A percentile compares a stretch with the other conserved stretches of the same genome.
These are phyloP conservation scores for Metarhizium humberi DNA, from an alignment of 2,329 filamentous ascomycete species.

Conservation along the genomic window DNA sequence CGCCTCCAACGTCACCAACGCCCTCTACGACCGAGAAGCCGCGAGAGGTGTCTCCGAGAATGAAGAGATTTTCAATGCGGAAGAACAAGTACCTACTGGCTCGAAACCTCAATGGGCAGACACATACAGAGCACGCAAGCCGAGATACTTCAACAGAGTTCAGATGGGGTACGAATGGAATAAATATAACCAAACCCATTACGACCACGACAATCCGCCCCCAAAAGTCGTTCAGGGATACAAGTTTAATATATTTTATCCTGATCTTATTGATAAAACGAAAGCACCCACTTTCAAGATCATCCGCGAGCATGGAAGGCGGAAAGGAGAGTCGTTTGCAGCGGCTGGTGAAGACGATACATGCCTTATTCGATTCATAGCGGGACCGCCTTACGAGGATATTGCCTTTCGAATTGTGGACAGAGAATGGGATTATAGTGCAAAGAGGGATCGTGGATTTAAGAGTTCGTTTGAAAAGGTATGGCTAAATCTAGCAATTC, in stretches of 20 bases:
- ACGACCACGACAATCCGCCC: conserved; percentile 95
- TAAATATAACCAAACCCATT: conserved; percentile 99
- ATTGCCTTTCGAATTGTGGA: conserved; percentile 96
- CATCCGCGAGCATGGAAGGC: conserved; percentile 82
- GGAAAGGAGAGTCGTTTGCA: conserved; percentile 84
- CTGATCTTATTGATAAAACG: conserved; percentile 87
- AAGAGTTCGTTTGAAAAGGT: conserved; percentile 97
- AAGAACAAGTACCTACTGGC: conserved; percentile 61
- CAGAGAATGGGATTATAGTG: conserved; percentile 98
- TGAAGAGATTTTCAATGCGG: conserved; percentile 88
- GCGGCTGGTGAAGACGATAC: conserved; percentile 94
- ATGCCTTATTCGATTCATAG: conserved; percentile 90
- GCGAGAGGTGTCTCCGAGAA: conserved; percentile 86
- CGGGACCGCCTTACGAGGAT: conserved; percentile 92
- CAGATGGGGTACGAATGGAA: conserved; percentile 99
- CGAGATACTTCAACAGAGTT: conserved; percentile 93
- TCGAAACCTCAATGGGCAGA: conserved; percentile 68
- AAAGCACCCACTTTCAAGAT: conserved; percentile 96
- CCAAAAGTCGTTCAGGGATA: conserved; percentile 98
- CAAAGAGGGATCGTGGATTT: conserved; percentile 89
- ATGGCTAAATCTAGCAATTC: conserved; percentile 24
- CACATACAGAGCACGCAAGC: conserved; percentile 83
- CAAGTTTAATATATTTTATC: conserved; percentile 99
- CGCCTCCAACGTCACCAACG: conserved; percentile 78
- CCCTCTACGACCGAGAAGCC: conserved; percentile 84